Evolutionary conservation across 352 stramenopile genomes (phyloP).

Genomic region (Blastocystis sp.): DNA sequence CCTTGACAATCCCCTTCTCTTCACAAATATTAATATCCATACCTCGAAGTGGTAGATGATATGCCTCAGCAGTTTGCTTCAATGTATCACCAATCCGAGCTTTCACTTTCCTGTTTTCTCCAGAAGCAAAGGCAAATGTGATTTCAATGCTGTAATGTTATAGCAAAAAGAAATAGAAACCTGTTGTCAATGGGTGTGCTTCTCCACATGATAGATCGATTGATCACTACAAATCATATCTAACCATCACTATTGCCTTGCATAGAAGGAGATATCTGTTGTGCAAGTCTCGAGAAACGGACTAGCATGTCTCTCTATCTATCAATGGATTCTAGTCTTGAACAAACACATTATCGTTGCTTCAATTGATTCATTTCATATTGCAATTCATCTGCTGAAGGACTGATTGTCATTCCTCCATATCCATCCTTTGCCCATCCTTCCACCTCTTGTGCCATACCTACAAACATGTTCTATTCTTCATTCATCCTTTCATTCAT

Average conservation of each 20-base stretch:
- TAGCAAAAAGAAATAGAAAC: not conserved
- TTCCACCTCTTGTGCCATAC: conserved; percentile 30
- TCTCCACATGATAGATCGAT: not conserved
- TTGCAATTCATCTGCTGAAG: conserved; percentile 28
- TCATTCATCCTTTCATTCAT: not conserved
- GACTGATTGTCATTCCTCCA: conserved; percentile 7
- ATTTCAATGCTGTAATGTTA: conserved; percentile 14
- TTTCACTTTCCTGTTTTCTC: not conserved
- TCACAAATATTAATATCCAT: not conserved
- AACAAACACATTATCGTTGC: conserved; percentile 37
- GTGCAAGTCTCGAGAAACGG: not conserved
- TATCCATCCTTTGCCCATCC: not conserved
- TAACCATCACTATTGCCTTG: not conserved
- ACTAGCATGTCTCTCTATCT: not conserved
- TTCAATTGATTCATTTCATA: conserved; percentile 57
- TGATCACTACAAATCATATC: not conserved
- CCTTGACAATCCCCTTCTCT: conserved; percentile 32
- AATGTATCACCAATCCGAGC: conserved; percentile 24
- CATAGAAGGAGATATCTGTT: not conserved
- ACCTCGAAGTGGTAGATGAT: conserved; percentile 36
- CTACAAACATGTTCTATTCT: conserved; percentile 3
- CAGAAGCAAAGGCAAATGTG: conserved; percentile 25
- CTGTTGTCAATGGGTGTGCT: not conserved
- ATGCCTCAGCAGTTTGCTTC: conserved; percentile 44
- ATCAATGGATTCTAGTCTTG: not conserved